These are phyloP conservation scores for Peniophora sp. DNA, from an alignment of 1,284 basidiomycete species.

Conservation along the genomic window DNA sequence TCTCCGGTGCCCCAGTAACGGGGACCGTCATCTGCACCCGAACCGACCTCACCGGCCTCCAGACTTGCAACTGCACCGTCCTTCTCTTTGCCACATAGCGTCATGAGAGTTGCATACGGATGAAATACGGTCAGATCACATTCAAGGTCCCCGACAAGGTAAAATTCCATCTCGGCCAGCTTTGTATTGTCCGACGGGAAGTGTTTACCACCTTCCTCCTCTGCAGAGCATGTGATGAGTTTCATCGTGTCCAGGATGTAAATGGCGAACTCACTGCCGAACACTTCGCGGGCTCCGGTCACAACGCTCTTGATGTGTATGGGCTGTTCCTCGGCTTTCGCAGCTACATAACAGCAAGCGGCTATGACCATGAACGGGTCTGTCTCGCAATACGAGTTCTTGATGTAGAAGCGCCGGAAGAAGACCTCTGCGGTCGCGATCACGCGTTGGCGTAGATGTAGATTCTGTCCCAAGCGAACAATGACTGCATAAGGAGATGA, in stretches of 20 bases:
- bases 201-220: slow-evolving; percentile 62
- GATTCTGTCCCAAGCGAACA: slow-evolving; percentile 79
- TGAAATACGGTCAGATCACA: slow-evolving; percentile 93
- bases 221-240: slow-evolving; percentile 26
- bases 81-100: slow-evolving; percentile 58
- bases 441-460: slow-evolving; percentile 80
- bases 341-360: slow-evolving; percentile 91
- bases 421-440: slow-evolving; percentile 92
- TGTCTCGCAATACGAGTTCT: slow-evolving; percentile 89
- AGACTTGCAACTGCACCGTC: slow-evolving; percentile 29
- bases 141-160: slow-evolving; percentile 92
- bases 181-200: slow-evolving; percentile 86
- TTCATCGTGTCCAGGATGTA: background rate
- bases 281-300: slow-evolving; percentile 74
- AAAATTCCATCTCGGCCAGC: slow-evolving; percentile 98
- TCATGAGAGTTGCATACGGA: slow-evolving; percentile 82
- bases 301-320: slow-evolving; percentile 92
- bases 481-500: slow-evolving; percentile 48
- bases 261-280: slow-evolving; percentile 51
- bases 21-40: slow-evolving; percentile 50
- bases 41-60: slow-evolving; percentile 56
- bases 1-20: slow-evolving; percentile 73
- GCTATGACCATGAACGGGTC: slow-evolving; percentile 90
- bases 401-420: slow-evolving; percentile 91
- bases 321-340: slow-evolving; percentile 94